Evolutionary conservation across 2,329 filamentous ascomycete genomes (phyloP).

Genomic region (Fusarium chuoi): DNA sequence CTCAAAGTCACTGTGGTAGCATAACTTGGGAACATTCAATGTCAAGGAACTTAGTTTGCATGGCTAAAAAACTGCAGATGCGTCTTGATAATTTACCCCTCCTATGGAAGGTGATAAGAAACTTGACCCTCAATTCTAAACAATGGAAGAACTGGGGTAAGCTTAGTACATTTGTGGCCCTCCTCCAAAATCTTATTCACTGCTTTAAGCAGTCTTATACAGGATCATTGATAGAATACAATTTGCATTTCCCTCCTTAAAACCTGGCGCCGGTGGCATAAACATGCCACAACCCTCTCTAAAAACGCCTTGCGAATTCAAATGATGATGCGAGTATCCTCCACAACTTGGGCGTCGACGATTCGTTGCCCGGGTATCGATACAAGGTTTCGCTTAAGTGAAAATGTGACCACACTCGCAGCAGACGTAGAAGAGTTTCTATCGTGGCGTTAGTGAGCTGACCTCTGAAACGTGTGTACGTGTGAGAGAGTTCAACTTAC

Average conservation of each 20-base stretch:
- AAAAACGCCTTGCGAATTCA: slow-evolving; percentile 41
- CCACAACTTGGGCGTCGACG: slow-evolving; percentile 26
- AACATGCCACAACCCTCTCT: slow-evolving; percentile 23
- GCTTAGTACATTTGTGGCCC: neutral
- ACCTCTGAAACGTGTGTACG: neutral
- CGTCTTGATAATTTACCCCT: slow-evolving; percentile 15
- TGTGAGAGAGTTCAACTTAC: slow-evolving; percentile 63
- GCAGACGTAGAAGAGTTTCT: slow-evolving; percentile 96
- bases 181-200: slow-evolving; percentile 5
- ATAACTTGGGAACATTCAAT: neutral
- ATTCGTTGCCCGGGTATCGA: slow-evolving; percentile 39
- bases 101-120: neutral
- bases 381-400: slow-evolving; percentile 54
- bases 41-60: neutral
- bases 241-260: slow-evolving; percentile 21
- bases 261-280: slow-evolving; percentile 21
- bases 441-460: slow-evolving; percentile 10
- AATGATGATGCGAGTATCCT: slow-evolving; percentile 32
- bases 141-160: neutral
- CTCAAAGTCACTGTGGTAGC: neutral
- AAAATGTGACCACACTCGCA: slow-evolving; percentile 93
- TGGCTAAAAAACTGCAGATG: slow-evolving; percentile 6
- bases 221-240: slow-evolving; percentile 33
- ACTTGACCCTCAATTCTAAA: neutral
- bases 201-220: slow-evolving; percentile 14